Percentiles rank a stretch among this genome's conserved stretches.
Conservation (phyloP, 148 eudicot species). For the Salicornia ramosissima region DNA sequence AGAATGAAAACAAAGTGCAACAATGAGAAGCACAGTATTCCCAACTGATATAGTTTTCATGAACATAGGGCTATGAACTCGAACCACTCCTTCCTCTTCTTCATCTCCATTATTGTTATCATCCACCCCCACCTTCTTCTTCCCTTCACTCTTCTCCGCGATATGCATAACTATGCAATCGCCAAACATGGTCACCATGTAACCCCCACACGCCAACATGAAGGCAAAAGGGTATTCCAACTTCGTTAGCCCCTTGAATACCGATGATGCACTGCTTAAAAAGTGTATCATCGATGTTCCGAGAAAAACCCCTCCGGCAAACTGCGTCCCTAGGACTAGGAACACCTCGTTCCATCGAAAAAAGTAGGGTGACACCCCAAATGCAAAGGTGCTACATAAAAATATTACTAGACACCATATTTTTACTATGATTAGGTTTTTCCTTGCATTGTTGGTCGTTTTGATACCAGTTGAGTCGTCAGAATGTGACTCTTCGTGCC, state of each 20-base stretch:
- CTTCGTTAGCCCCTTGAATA: conserved; percentile 39
- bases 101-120: neutral
- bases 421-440: conserved; percentile 48
- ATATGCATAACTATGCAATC: conserved; percentile 41
- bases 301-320: conserved; percentile 70
- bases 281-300: conserved; percentile 68
- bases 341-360: conserved; percentile 59
- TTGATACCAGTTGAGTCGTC: neutral
- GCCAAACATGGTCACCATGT: conserved; percentile 61
- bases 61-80: conserved; percentile 29
- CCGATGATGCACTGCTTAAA: conserved; percentile 43
- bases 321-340: conserved; percentile 65
- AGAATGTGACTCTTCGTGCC: neutral
- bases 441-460: conserved; percentile 28
- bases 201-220: conserved; percentile 67
- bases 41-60: conserved; percentile 43
- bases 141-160: conserved; percentile 22
- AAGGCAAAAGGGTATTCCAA: conserved; percentile 55
- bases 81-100: neutral
- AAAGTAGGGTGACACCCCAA: conserved; percentile 76
- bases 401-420: conserved; percentile 59
- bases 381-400: conserved; percentile 50
- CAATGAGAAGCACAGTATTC: conserved; percentile 61
- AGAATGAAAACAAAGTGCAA: conserved; percentile 76
- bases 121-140: conserved; percentile 30